These are phyloP conservation scores for Leccinum fallax DNA, from an alignment of 1,284 basidiomycete genomes.

Conservation along the genomic window DNA sequence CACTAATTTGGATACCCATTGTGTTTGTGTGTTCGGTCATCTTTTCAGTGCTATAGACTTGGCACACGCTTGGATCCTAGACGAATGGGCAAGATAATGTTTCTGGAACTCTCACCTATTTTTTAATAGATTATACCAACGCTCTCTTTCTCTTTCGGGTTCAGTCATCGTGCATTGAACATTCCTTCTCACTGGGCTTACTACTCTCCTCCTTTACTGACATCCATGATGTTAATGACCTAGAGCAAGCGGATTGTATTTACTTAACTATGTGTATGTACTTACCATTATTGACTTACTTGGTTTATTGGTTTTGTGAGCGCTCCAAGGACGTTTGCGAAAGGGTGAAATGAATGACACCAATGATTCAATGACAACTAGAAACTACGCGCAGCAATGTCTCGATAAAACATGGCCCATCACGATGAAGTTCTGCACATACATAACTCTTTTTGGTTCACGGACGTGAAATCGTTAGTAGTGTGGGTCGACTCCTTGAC, in stretches of 20 bases:
- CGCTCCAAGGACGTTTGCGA: background rate
- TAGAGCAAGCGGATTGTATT: background rate
- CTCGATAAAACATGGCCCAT: background rate
- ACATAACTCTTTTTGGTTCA: background rate
- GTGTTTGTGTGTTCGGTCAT: constrained; percentile 16
- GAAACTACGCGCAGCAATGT: no score
- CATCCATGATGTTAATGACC: constrained; percentile 9
- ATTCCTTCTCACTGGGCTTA: background rate
- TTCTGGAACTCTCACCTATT: background rate
- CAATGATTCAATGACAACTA: no score
- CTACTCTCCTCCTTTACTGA: constrained; percentile 4
- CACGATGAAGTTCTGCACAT: background rate
- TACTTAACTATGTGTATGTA: background rate
- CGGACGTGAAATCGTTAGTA: background rate
- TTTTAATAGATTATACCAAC: background rate
- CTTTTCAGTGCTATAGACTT: constrained; percentile 14
- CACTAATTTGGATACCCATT: constrained; percentile 18
- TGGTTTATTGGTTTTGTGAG: background rate
- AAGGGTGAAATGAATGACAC: background rate
- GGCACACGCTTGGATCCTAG: background rate
- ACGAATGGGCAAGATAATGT: background rate
- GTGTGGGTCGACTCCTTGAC: background rate
- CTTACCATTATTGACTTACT: background rate
- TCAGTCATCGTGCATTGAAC: background rate
- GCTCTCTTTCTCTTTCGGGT: background rate